phyloP scores from a whole-genome alignment of 768 basidiomycete genomes.

The Pisolithus microcarpus region DNA sequence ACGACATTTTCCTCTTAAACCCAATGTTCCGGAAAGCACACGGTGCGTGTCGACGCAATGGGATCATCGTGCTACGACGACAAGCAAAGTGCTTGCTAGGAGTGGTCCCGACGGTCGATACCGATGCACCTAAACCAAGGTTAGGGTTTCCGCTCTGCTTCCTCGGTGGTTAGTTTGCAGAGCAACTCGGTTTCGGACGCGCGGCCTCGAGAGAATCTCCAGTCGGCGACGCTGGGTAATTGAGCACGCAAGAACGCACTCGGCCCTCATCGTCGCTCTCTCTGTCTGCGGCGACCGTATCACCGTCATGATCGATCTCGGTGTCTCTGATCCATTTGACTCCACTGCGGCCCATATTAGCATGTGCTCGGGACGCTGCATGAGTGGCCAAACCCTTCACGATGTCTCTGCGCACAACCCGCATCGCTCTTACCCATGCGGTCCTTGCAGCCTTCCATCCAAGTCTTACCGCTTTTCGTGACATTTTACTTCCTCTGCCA shows the following conservation, averaged over 20 bases:
- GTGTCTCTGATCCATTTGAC: too few relatives aligned
- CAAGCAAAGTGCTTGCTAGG: constrained; percentile 37
- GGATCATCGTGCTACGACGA: constrained; percentile 21
- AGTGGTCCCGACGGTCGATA: background rate
- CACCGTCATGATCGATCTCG: too few relatives aligned
- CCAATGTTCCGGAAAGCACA: constrained; percentile 24
- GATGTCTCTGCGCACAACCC: constrained; percentile 31
- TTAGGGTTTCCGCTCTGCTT: constrained; percentile 19
- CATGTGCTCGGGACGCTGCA: background rate
- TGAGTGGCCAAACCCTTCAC: background rate
- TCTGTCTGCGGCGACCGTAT: too few relatives aligned
- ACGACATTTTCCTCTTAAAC: constrained; percentile 28
- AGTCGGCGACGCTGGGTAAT: background rate
- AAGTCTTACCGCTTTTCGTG: constrained; percentile 29
- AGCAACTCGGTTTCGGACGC: background rate
- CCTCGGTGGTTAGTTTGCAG: background rate
- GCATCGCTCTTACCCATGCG: constrained; percentile 44
- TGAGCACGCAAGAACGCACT: background rate
- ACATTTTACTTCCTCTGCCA: constrained; percentile 32
- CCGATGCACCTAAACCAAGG: constrained; percentile 30
- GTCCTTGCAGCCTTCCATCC: constrained; percentile 44
- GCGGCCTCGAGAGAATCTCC: background rate
- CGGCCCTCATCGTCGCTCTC: too few relatives aligned
- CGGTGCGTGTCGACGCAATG: constrained; percentile 12
- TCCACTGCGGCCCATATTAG: too few relatives aligned